Base-by-base conservation (phyloP, 495 filamentous ascomycete genomes). In the Echria macrotheca region DNA sequence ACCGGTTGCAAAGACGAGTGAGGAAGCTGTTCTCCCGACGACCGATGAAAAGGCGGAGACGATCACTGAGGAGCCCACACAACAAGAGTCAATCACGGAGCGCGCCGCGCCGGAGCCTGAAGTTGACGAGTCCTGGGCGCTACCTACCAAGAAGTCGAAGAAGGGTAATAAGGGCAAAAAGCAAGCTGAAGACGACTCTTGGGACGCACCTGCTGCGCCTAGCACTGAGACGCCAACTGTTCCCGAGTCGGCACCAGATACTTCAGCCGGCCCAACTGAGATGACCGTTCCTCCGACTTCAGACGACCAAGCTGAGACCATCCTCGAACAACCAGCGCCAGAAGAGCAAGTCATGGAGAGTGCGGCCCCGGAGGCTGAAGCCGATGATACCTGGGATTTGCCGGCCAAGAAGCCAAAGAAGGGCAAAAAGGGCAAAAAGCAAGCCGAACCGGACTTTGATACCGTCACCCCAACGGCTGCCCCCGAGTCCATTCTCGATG, bases 371-470 rank as follows among this genome's bases (percentile, higher is more conserved):
- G 35, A 44, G 41, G 8, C 25, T 9, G 18, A 21, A 8, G 17
- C n/a, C 5, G 44, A 46, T 35, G 44, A 46, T 11, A 7, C 31
- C 24, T 46, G 44, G 44, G 44, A 28, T 10, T n/a, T 35, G 9
- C 29, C 29, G 2, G 9, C 40, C 15, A 68, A 64, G 29, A 60
- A 61, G 46, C 45, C 57, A 4, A 68, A 69, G 51, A 64, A 70
- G 42, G 64, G 69, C 53, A 64, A 69, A 48, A 57, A 50, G 25
- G 44, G 26, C 23, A 51, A 53, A 29, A 56, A 63, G 42, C 19
- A 47, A 1, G 58, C 22, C 9, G 51, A 58, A 45, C 36, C 51
- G 48, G 40, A 36, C 21, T 58, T 60, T 35, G 52, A 18, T 9
- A 37, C 8, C 18, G 54, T 54, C 44, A 66, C 44, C 12, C 54